Base-by-base conservation (phyloP, 2,329 filamentous ascomycete genomes). In the Laburnicola sp. region DNA sequence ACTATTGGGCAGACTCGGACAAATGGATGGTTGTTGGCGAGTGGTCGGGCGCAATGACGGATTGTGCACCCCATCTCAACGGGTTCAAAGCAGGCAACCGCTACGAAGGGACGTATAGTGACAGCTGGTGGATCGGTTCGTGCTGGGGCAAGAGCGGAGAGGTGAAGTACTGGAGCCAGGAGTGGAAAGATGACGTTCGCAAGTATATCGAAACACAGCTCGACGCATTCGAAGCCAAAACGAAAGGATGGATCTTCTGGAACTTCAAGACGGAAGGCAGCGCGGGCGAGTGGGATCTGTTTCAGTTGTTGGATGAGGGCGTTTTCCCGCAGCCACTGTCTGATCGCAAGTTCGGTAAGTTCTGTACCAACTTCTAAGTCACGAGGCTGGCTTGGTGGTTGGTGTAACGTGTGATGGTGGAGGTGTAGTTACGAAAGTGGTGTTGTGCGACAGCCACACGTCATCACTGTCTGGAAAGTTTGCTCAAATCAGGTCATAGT, bases 11-110 rank as follows among this genome's bases (percentile, higher is more conserved):
- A 4, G 73, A 75, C 32, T 74, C 76, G 2, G 83, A 88, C 69
- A 87, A 87, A 67, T 85, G 82, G 78, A 80, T 81, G 11, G 75
- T 88, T 37, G 79, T 86, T 3, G 86, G 86, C 44, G 86, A 88
- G 70, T 88, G 85, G 85, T 82, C 80, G 0, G 85, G 78, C 16
- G 85, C 85, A 30, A 78, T 87, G 73, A 87, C 85, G 0, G 81
- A 84, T 63, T 82, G 80, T 60, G 80, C 80, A 6, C 66, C 67
- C 1, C 69, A 73, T 30, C 70, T 80, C 35, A 80, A 79, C 55
- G 76, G 71, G 52, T 70, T 63, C 48, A 53, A 49, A 5, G n/a
- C 81, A 16, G 84, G 84, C 16, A 78, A 83, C 9, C 79, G 86
- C 43, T 83, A 82, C 65, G 81, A 84, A 56, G 84, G 83, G 11